phyloP scores from a whole-genome alignment of 23 red algal species.

The Agarophyton chilense region DNA sequence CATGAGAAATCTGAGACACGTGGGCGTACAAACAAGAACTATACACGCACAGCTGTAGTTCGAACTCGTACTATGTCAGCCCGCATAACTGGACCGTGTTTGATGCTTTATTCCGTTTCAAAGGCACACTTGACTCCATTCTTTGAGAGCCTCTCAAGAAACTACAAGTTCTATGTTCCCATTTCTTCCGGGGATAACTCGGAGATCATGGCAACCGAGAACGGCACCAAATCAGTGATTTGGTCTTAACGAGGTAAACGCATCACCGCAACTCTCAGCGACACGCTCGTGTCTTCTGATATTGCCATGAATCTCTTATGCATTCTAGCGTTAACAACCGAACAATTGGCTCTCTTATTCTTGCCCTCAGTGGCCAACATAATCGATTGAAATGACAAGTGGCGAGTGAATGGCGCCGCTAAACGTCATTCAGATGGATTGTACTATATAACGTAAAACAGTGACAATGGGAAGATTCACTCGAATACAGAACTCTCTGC shows the following conservation, averaged over 20 bases:
- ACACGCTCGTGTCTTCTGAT: neutral
- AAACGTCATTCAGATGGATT: neutral
- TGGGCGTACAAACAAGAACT: no score
- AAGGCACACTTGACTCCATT: neutral
- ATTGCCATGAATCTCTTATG: constrained; percentile 1
- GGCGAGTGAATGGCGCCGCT: neutral
- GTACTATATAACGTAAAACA: neutral
- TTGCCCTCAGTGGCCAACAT: neutral
- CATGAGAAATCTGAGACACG: no score
- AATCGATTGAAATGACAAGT: neutral
- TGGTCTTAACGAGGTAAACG: neutral
- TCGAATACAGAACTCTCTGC: no score
- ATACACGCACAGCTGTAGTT: no score
- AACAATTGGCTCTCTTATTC: neutral
- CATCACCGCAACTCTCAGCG: neutral
- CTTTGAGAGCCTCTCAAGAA: neutral
- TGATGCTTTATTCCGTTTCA: neutral
- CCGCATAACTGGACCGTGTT: neutral
- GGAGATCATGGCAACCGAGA: neutral
- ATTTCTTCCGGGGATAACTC: constrained; percentile 21
- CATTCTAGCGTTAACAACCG: neutral
- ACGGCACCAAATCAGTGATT: neutral
- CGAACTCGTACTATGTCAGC: neutral
- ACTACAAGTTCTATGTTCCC: neutral
- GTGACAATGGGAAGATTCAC: no score